These are phyloP conservation scores for Arabidopsis suecica DNA, from an alignment of 345 rosid species.

Conservation along the genomic window DNA sequence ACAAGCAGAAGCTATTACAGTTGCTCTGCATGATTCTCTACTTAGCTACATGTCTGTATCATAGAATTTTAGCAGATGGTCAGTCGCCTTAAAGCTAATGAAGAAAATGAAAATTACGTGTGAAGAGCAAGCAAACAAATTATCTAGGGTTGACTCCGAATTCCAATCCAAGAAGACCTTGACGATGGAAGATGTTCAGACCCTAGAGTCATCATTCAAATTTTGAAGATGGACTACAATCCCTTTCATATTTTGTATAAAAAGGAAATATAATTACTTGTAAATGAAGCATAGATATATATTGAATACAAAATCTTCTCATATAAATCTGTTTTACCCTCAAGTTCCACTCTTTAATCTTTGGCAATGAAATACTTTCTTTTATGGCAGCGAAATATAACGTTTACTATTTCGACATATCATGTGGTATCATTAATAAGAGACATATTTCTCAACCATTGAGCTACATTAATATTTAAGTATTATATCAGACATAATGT, in stretches of 20 bases:
- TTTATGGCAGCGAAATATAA: too few species aligned
- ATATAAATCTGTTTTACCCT: neutral
- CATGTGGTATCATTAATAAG: too few species aligned
- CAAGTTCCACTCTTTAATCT: too few species aligned
- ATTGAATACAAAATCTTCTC: neutral
- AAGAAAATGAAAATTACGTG: neutral
- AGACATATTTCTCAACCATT: too few species aligned
- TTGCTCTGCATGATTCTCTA: slow-evolving; percentile 31
- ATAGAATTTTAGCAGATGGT: neutral
- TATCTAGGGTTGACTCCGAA: slow-evolving; percentile 22
- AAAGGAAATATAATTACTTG: neutral
- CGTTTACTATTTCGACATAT: too few species aligned
- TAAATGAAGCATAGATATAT: neutral
- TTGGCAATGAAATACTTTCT: too few species aligned
- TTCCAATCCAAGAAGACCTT: slow-evolving; percentile 23
- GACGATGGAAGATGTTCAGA: slow-evolving; percentile 31
- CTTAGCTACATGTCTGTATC: slow-evolving; percentile 29
- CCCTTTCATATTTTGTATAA: slow-evolving; percentile 26
- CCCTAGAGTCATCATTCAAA: slow-evolving; percentile 43
- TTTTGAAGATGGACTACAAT: slow-evolving; percentile 45
- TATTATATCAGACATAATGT: too few species aligned
- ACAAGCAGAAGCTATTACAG: slow-evolving; percentile 33
- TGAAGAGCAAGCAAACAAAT: slow-evolving; percentile 1
- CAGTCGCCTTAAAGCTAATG: neutral
- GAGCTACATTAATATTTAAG: too few species aligned